These are phyloP conservation scores for Trichoderma endophyticum DNA, from an alignment of 2,329 filamentous ascomycete species.

Conservation along the genomic window DNA sequence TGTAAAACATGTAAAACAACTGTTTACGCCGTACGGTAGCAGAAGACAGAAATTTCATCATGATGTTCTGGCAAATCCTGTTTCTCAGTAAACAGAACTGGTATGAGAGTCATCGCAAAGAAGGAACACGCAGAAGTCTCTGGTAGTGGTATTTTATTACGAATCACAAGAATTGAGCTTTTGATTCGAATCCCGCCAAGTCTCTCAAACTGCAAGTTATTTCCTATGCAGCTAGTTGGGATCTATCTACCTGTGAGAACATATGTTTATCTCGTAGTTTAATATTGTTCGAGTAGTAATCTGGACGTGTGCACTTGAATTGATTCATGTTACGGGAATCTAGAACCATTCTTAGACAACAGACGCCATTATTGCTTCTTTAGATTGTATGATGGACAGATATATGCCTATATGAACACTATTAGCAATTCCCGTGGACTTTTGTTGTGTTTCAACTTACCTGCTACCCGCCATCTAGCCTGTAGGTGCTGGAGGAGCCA, in stretches of 20 bases:
- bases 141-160: background rate
- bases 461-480: background rate
- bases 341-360: background rate
- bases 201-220: background rate
- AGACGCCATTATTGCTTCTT: background rate
- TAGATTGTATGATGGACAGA: background rate
- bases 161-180: background rate
- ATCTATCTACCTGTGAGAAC: background rate
- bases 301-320: background rate
- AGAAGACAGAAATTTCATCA: background rate
- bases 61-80: background rate
- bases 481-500: background rate
- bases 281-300: background rate
- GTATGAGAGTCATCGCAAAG: background rate
- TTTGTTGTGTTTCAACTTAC: background rate
- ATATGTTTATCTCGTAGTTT: background rate
- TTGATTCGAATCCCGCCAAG: background rate
- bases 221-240: background rate
- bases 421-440: background rate
- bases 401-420: background rate
- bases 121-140: background rate
- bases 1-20: background rate
- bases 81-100: background rate
- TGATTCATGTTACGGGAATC: background rate
- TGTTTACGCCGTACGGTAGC: too few relatives aligned